Base-by-base conservation (phyloP, 306 rosid species). In the Fragaria vesca region DNA sequence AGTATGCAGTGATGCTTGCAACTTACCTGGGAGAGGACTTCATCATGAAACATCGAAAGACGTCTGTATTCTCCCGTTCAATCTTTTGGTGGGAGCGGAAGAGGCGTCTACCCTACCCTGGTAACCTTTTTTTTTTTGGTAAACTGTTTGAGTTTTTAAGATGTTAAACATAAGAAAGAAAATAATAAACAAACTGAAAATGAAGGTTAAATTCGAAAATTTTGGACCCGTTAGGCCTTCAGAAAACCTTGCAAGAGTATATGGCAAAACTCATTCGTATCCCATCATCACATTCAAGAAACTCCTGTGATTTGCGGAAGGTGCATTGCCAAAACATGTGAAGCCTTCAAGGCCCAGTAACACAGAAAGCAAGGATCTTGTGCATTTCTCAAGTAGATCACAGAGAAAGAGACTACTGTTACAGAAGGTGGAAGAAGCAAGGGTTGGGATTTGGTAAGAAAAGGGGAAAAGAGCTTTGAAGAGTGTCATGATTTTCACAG, bases 231-330 rank as follows among this genome's bases (percentile, higher is more conserved):
- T 24, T 4, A 58, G 9, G 12, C 12, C 63, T 57, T 4, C 30
- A 9, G 12, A 11, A 24, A 9, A 21, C 34, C 15, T 24, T 60
- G 67, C 20, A 15, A 62, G 40, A 28, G 67, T 13, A 30, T 30
- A 30, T 30, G 36, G 68, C 18, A 12, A 60, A 26, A 24, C 17
- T 60, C 36, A 18, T 17, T 54, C 55, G 0, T 32, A 30, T 63
- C 65, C 65, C 2, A 58, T 58, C n/a, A 79, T 69, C 12, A 72
- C 66, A 51, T 18, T 24, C n/a, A 18, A 74, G 16, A 60, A 50
- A 75, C 61, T 83, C 87, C 61, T 75, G 84, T 80, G 82, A 76
- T 15, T 10, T 68, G 18, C 45, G 61, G 61, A n/a, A 32, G 71
- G 46, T 10, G 34, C 42, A 34, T 42, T 47, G 75, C 18, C 52